Evolutionary conservation across 2,329 filamentous ascomycete genomes (phyloP), one percentile per base, ranked within the genome.

Genomic region (Teratosphaeria epicoccoides): DNA sequence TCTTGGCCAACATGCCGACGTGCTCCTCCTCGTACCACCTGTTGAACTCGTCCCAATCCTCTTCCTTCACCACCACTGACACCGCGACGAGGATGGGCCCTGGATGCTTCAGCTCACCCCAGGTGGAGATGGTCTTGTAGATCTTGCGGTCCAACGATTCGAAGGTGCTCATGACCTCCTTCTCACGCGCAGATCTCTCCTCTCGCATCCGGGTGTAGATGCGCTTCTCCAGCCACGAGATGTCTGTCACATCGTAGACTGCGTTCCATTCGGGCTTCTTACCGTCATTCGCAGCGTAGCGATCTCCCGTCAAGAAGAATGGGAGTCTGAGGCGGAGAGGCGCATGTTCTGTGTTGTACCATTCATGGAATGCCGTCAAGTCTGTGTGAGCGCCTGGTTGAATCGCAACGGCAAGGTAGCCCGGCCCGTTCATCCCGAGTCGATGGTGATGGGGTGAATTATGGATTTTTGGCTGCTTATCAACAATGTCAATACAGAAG

Each of bases 291-390:
- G 86, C 84, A 24, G 76, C 78, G 71, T 89, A 95, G 43, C 88
- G 84, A 60, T 93, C 83, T 53, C 88, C 88, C 67, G 88, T 93
- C 59, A 72, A 66, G 65, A 90, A 82, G 61, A 85, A 82, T 3
- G 86, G 81, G 12, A 94, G 72, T 47, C 87, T 84, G 6, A 94
- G 78, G 46, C 88, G 84, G 14, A 83, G 80, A 17, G 88, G 88
- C 50, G 88, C 88, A 71, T 95, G 88, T 72, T 95, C 88, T 69
- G 89, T 93, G 73, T 94, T 90, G 74, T 95, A 95, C 87, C 87
- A 91, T 67, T 94, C 87, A 69, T 94, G 85, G 71, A 95, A 94
- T 63, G 87, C 81, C 56, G 80, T 75, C 46, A 77, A 70, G 51
- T 83, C 74, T 61, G 88, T 76, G 59, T 77, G 77, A 52, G 79